phyloP scores from a whole-genome alignment of 331 rosid genomes.

The Dryas integrifolia region DNA sequence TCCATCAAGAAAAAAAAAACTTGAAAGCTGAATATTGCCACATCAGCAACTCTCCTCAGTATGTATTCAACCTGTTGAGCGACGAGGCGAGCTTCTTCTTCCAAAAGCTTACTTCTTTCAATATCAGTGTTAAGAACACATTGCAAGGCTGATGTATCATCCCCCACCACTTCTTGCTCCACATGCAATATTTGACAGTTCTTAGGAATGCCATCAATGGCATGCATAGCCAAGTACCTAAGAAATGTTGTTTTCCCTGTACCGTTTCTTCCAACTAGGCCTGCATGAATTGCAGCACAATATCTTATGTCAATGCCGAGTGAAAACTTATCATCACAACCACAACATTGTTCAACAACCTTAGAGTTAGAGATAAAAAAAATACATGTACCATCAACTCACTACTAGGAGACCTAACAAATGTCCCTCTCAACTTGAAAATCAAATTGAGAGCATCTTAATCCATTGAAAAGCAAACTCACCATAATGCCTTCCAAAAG shows the following conservation, averaged over 20 bases:
- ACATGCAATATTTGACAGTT: conserved; percentile 96
- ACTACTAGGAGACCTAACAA: neutral
- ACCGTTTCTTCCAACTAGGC: conserved; percentile 95
- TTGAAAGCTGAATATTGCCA: neutral
- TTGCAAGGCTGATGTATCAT: conserved; percentile 78
- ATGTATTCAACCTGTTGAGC: conserved; percentile 61
- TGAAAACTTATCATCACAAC: conserved; percentile 12
- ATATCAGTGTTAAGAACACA: conserved; percentile 90
- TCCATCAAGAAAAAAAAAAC: neutral
- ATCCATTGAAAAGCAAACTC: conserved; percentile 22
- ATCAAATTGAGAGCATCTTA: neutral
- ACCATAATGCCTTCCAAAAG: conserved; percentile 97
- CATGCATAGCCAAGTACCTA: conserved; percentile 97
- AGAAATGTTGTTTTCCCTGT: conserved; percentile 98
- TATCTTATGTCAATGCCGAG: conserved; percentile 8
- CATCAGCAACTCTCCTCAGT: neutral
- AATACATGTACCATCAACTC: conserved; percentile 6
- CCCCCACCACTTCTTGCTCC: conserved; percentile 94
- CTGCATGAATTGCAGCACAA: conserved; percentile 33
- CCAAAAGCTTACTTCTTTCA: conserved; percentile 75
- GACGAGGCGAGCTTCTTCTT: conserved; percentile 67
- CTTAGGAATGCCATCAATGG: conserved; percentile 88
- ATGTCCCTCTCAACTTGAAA: neutral
- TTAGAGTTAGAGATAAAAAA: conserved; percentile 6
- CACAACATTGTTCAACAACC: neutral